phyloP scores from a whole-genome alignment of 2,329 filamentous ascomycete genomes.

The Emmonsia crescens region DNA sequence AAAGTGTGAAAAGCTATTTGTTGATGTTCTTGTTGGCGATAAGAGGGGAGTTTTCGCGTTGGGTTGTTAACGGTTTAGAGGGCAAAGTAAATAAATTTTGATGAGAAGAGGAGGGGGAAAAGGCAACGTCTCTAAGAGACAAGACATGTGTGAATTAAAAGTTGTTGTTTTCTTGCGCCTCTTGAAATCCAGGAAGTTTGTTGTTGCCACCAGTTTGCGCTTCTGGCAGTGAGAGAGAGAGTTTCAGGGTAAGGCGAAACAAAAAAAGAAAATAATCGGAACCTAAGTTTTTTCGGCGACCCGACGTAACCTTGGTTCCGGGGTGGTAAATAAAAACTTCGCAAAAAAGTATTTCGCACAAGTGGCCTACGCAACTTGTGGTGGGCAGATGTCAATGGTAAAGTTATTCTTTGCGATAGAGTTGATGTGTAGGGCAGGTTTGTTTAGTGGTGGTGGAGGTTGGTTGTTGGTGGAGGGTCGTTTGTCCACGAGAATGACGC shows the following conservation, averaged over 20 bases:
- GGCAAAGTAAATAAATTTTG: background rate
- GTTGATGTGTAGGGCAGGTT: background rate
- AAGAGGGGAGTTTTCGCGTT: background rate
- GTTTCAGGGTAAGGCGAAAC: background rate
- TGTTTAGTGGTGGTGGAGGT: background rate
- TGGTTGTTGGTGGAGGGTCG: background rate
- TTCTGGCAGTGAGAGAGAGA: background rate
- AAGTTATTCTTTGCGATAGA: background rate
- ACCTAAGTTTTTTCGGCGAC: background rate
- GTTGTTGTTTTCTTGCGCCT: background rate
- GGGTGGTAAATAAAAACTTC: background rate
- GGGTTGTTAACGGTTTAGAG: background rate
- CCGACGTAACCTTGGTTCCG: background rate
- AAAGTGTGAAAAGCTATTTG: background rate
- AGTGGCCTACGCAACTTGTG: background rate
- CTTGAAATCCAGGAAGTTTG: conserved; percentile 2
- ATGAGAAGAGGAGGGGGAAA: background rate
- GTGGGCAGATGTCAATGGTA: background rate
- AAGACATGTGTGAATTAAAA: background rate
- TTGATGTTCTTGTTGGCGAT: background rate
- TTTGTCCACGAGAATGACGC: background rate
- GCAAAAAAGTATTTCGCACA: background rate
- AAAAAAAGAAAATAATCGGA: background rate
- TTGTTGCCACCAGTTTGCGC: conserved; percentile 1
- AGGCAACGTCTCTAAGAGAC: background rate